Base-by-base conservation (phyloP, 2,329 filamentous ascomycete species). In the Penicillium hesseltinei region DNA sequence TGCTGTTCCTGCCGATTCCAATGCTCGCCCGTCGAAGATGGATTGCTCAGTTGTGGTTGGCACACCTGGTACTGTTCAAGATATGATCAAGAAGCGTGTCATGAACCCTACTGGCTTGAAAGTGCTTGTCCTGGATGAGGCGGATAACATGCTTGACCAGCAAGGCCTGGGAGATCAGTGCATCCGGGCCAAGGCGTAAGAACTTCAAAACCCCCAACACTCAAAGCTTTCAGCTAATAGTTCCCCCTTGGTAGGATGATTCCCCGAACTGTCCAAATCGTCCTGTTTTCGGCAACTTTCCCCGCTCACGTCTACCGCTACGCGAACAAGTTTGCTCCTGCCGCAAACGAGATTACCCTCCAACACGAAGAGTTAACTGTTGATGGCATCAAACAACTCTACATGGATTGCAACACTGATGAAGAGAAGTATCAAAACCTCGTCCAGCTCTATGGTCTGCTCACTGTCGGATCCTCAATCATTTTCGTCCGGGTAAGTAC, bases 111-210 rank as follows among this genome's bases (percentile, higher is more conserved):
- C 82, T 19, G 78, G 86, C 57, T 81, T 99, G 65, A 90, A 87
- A 74, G 84, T 96, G 9, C 83, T 99, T 60, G 93, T 97, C 55
- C 83, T 99, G 52, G 94, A 99, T 70, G 94, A 99, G 79, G 94
- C 94, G 56, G 94, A 99, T 78, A 97, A 97, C 78, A 99, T 99
- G 94, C 80, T 99, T 59, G 94, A 97, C 71, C 89, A 93, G 76
- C 91, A 96, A 77, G 93, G 94, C 51, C 82, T 99, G 54, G 94
- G 94, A 51, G 94, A 97, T 58, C 94, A 99, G 77, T 97, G 93
- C 75, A 84, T 92, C 67, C 87, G 92, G 65, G 91, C 97, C 66
- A 96, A 95, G 80, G 77, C 77, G 91, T 94, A 77, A 69, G 86
- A 78, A n/a, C 19, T 21, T 19, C n/a, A 2, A 5, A 11, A 35